phyloP scores from a whole-genome alignment of 495 filamentous ascomycete genomes.

The Pyronema omphalodes region DNA sequence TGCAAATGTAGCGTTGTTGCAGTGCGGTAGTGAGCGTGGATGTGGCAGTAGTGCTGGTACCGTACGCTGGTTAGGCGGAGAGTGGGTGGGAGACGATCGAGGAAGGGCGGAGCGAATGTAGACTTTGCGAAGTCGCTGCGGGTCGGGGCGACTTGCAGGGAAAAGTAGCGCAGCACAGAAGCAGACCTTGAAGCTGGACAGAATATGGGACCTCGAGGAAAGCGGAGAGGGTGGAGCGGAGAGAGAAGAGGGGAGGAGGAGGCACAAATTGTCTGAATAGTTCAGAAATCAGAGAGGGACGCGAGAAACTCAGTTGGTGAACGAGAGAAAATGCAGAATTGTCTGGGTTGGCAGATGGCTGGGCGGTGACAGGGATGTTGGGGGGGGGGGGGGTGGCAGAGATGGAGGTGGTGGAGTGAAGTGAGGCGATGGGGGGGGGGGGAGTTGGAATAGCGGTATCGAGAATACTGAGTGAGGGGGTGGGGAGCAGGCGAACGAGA shows the following conservation, averaged over 20 bases:
- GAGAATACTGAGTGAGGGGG: no score
- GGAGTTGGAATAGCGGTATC: no score
- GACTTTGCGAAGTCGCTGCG: conserved; percentile 24
- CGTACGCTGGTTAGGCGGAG: neutral
- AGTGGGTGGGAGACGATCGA: conserved; percentile 15
- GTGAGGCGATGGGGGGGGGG: no score
- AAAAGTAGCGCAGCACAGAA: conserved; percentile 21
- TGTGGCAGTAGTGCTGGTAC: no score
- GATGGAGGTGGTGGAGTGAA: neutral
- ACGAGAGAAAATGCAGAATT: neutral
- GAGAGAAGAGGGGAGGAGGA: conserved; percentile 22
- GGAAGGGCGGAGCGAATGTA: conserved; percentile 23
- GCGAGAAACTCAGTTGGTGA: neutral
- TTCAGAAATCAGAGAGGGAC: conserved; percentile 5
- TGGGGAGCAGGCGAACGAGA: no score
- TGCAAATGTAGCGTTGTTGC: no score
- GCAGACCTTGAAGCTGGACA: conserved; percentile 10
- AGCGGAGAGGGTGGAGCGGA: neutral
- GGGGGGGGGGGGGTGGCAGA: no score
- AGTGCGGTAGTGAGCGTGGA: no score
- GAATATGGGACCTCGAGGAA: conserved; percentile 10
- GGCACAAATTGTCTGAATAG: conserved; percentile 3
- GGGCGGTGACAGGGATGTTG: conserved; percentile 1
- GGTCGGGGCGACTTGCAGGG: conserved; percentile 25
- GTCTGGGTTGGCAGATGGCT: conserved; percentile 5